Conservation (phyloP, 2,329 filamentous ascomycete genomes). For the Calycina herbarum region DNA sequence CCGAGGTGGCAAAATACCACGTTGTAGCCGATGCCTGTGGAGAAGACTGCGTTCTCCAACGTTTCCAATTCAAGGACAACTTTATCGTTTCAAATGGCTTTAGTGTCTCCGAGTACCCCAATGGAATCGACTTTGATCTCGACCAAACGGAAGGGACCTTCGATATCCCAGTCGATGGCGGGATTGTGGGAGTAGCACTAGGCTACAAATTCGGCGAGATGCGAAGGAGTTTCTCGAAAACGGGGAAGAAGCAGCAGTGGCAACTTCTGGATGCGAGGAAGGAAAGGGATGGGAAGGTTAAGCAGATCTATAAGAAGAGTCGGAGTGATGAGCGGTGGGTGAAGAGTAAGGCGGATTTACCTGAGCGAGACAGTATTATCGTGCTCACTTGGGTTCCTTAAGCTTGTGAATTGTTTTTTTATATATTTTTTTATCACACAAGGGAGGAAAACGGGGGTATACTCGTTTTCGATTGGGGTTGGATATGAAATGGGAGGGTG, state of each 20-base stretch:
- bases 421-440: no score
- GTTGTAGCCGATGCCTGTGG: constrained; percentile 36
- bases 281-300: constrained; percentile 50
- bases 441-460: no score
- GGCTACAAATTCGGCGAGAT: constrained; percentile 50
- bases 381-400: constrained; percentile 33
- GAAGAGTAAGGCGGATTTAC: constrained; percentile 21
- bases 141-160: constrained; percentile 36
- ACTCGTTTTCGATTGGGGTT: no score
- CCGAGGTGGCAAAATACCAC: constrained; percentile 29
- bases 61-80: constrained; percentile 36
- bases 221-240: constrained; percentile 46
- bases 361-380: constrained; percentile 31
- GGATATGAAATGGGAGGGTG: no score
- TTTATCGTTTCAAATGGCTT: constrained; percentile 35
- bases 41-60: constrained; percentile 36
- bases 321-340: constrained; percentile 55
- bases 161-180: constrained; percentile 28
- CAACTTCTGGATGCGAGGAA: constrained; percentile 52
- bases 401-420: neutral
- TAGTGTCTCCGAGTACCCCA: constrained; percentile 32
- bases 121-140: constrained; percentile 36
- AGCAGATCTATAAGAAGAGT: constrained; percentile 54
- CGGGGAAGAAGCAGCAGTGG: constrained; percentile 53
- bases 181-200: constrained; percentile 34